These are phyloP conservation scores for Metschnikowia drakensbergensis DNA, from an alignment of 805 yeast species.

Conservation along the genomic window DNA sequence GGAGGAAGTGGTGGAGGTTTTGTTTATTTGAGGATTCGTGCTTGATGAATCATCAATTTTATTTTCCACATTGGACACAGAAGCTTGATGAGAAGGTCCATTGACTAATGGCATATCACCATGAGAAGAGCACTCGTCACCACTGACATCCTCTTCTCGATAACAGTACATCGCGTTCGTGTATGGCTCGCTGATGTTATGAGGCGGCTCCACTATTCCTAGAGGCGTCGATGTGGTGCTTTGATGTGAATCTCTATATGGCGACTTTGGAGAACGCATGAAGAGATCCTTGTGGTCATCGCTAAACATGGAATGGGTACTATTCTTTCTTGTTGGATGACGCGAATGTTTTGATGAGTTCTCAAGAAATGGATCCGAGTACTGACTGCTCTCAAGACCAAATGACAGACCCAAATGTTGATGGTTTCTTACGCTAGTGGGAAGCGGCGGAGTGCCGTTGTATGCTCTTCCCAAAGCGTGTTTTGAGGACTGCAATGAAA, in stretches of 20 bases:
- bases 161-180: constrained; percentile 27
- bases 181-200: constrained; percentile 23
- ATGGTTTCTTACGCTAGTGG: constrained; percentile 4
- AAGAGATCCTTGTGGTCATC: constrained; percentile 12
- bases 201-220: constrained; percentile 10
- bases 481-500: constrained; percentile 22
- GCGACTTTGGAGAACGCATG: constrained; percentile 12
- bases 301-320: constrained; percentile 13
- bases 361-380: constrained; percentile 25
- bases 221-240: not conserved
- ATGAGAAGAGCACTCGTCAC: constrained; percentile 29
- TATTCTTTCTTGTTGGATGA: constrained; percentile 12
- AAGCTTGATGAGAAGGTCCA: constrained; percentile 3
- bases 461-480: constrained; percentile 12
- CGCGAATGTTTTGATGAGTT: constrained; percentile 12
- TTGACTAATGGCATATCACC: constrained; percentile 23
- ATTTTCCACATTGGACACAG: constrained; percentile 1
- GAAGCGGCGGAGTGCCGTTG: constrained; percentile 19
- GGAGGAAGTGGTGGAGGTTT: constrained; percentile 30
- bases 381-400: constrained; percentile 15
- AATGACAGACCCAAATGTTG: constrained; percentile 1
- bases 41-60: constrained; percentile 1
- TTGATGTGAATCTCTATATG: constrained; percentile 6
- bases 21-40: constrained; percentile 23
- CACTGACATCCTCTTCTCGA: constrained; percentile 26